Evolutionary conservation across 768 basidiomycete genomes (phyloP), one percentile per base, ranked within the genome.

Genomic region (Phanerochaete sordida): DNA sequence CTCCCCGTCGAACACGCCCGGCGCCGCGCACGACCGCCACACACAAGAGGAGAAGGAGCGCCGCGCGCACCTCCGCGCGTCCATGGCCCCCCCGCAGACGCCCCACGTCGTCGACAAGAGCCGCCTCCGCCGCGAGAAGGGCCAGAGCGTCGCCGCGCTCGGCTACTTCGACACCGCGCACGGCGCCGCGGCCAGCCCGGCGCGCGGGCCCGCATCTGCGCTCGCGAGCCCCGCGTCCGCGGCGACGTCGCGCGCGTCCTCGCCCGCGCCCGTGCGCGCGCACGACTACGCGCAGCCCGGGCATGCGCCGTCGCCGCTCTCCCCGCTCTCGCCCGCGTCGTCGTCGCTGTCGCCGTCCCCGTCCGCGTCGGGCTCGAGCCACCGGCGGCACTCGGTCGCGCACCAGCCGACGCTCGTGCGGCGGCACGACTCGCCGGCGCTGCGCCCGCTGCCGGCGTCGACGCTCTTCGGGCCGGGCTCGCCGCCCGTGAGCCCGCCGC

Each of bases 371-470:
- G 3, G 5, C 3, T 30, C 33, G n/a, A n/a, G n/a, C n/a, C n/a
- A n/a, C n/a, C 49, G 28, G 9, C 28, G 46, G 50, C 62, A 33
- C 31, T 35, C 51, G 51, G 21, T 23, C 31, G 2, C 58, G 24
- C 33, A 27, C 27, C 37, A 46, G 35, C 65, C 67, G 15, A 60
- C 64, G n/a, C 57, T 67, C 23, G 66, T 69, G 45, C 49, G 62
- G 49, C 35, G 60, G n/a, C 65, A 65, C 43, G 68, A 69, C 58
- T 65, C 64, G 46, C 50, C 56, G 1, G 66, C 66, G 31, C 54
- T 68, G 6, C 62, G 66, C 27, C 66, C 68, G 27, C 44, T 66
- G 16, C 64, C 65, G 11, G 59, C 59, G 23, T 63, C 66, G 1
- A 54, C 65, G 19, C 65, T 69, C 30, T 43, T 62, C n/a, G 46